Evolutionary conservation across 2,329 filamentous ascomycete genomes (phyloP).

Genomic region (Didymella exigua): DNA sequence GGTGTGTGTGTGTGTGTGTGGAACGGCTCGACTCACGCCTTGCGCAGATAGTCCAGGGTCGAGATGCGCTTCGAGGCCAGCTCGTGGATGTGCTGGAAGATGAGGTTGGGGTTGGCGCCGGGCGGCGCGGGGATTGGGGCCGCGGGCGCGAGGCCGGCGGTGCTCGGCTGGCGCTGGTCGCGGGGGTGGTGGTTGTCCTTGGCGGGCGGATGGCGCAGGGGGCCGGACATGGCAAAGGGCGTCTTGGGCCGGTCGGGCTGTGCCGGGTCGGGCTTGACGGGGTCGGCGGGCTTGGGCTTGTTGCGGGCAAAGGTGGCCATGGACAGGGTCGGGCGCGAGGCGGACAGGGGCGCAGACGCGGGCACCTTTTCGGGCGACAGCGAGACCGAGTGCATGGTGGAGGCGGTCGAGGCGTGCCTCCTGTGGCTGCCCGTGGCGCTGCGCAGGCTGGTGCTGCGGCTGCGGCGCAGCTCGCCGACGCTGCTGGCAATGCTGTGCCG

Average conservation of each 20-base stretch:
- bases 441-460: constrained; percentile 50
- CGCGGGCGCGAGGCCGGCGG: constrained; percentile 33
- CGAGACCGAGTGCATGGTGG: constrained; percentile 41
- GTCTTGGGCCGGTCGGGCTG: constrained; percentile 41
- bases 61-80: constrained; percentile 90
- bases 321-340: constrained; percentile 46
- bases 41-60: constrained; percentile 89
- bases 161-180: constrained; percentile 28
- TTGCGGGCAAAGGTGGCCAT: constrained; percentile 46
- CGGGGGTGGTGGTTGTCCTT: constrained; percentile 35
- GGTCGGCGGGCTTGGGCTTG: constrained; percentile 46
- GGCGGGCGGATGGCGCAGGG: constrained; percentile 32
- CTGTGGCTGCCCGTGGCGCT: constrained; percentile 42
- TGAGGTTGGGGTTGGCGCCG: constrained; percentile 57
- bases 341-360: constrained; percentile 20
- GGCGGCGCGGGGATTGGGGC: constrained; percentile 36
- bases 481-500: constrained; percentile 44
- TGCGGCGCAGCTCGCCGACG: constrained; percentile 48
- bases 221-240: constrained; percentile 40
- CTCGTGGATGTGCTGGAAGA: constrained; percentile 77
- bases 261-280: constrained; percentile 30
- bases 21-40: constrained; percentile 82
- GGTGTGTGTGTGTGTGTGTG: no score
- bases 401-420: constrained; percentile 39
- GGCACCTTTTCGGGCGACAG: constrained; percentile 44